phyloP scores from a whole-genome alignment of 192 early-diverging fungal genomes.

The Coemansia sp. region DNA sequence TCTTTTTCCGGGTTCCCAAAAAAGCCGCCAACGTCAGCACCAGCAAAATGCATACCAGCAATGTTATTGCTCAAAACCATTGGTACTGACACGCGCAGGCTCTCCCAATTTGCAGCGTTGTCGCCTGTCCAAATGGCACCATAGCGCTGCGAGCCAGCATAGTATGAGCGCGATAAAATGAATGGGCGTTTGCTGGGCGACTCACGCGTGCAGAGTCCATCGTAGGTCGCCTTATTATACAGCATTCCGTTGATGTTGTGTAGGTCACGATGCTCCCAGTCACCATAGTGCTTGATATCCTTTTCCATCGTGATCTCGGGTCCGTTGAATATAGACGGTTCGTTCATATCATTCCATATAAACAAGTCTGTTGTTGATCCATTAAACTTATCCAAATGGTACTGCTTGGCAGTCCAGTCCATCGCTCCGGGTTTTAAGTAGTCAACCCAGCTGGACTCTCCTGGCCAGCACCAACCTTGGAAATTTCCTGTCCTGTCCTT shows the following conservation, averaged over 20 bases:
- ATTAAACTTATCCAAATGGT: constrained; percentile 76
- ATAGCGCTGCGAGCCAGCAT: constrained; percentile 91
- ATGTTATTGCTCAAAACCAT: constrained; percentile 89
- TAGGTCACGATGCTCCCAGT: constrained; percentile 91
- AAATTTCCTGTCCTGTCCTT: constrained; percentile 66
- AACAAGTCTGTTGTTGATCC: constrained; percentile 79
- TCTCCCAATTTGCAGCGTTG: constrained; percentile 88
- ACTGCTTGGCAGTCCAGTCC: constrained; percentile 79
- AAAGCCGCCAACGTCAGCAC: constrained; percentile 97
- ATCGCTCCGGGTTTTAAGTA: constrained; percentile 77
- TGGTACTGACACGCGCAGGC: constrained; percentile 76
- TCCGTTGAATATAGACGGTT: constrained; percentile 94
- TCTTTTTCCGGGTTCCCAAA: constrained; percentile 92
- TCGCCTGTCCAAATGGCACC: constrained; percentile 99
- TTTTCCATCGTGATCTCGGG: constrained; percentile 97
- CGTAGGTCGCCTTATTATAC: constrained; percentile 80
- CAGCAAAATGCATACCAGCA: constrained; percentile 86
- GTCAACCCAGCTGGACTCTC: constrained; percentile 89
- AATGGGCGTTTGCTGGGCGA: constrained; percentile 74
- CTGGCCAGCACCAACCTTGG: constrained; percentile 99
- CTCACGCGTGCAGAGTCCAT: constrained; percentile 72
- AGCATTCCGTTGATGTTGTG: constrained; percentile 94
- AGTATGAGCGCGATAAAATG: constrained; percentile 94
- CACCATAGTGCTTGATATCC: constrained; percentile 83
- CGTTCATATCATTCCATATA: constrained; percentile 99